A percentile compares a stretch with the other conserved stretches of the same genome.
Evolutionary conservation across 495 filamentous ascomycete species (phyloP).

Genomic region (Trichoderma gamsii): DNA sequence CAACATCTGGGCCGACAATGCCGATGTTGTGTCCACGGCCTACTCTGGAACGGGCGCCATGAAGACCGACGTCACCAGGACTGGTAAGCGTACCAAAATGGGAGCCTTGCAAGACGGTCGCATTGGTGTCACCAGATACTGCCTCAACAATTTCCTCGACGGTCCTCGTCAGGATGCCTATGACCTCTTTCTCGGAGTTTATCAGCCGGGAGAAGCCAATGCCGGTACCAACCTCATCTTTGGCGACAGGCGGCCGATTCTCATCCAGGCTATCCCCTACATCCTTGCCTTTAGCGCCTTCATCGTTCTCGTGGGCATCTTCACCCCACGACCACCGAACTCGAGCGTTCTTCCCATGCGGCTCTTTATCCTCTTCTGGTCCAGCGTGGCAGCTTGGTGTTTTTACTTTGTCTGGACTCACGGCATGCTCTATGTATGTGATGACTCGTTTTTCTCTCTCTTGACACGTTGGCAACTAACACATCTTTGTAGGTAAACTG

Average conservation of each 20-base stretch:
- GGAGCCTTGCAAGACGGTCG: conserved; percentile 76
- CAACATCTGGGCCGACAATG: conserved; percentile 97
- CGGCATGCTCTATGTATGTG: conserved; percentile 85
- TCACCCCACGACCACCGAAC: conserved; percentile 61
- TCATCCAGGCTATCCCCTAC: conserved; percentile 88
- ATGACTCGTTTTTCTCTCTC: neutral
- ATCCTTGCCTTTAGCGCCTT: conserved; percentile 82
- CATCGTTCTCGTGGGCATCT: conserved; percentile 71
- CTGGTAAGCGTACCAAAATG: conserved; percentile 74
- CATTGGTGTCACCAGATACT: conserved; percentile 78
- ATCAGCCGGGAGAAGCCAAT: conserved; percentile 61
- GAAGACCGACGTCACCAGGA: conserved; percentile 93
- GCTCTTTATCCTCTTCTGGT: conserved; percentile 70
- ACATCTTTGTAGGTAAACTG: conserved; percentile 71
- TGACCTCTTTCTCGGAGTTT: conserved; percentile 84
- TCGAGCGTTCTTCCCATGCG: conserved; percentile 70
- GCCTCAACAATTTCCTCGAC: conserved; percentile 86
- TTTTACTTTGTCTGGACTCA: conserved; percentile 67
- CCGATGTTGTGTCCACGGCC: conserved; percentile 82
- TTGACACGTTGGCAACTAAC: neutral
- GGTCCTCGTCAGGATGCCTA: conserved; percentile 92
- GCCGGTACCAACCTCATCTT: conserved; percentile 65
- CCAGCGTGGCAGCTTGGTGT: conserved; percentile 60
- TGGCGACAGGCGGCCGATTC: conserved; percentile 75
- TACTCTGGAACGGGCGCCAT: conserved; percentile 94